Evolutionary conservation across 352 stramenopile genomes (phyloP).

Genomic region (Phytophthora aleatoria): DNA sequence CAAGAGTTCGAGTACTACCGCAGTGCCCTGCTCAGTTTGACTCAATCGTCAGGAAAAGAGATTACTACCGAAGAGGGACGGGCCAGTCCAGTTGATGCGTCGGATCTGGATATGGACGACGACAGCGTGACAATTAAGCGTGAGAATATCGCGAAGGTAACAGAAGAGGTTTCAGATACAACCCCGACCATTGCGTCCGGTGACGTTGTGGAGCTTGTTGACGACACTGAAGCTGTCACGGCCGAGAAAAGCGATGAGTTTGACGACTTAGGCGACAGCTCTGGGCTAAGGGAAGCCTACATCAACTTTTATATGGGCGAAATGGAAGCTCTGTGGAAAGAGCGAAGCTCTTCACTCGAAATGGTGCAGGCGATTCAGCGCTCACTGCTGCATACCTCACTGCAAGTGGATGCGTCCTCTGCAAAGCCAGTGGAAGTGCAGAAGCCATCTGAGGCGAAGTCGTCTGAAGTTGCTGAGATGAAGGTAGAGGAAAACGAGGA

Average conservation of each 20-base stretch:
- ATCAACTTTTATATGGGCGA: slow-evolving; percentile 82
- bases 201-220: slow-evolving; percentile 27
- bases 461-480: slow-evolving; percentile 30
- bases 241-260: slow-evolving; percentile 22
- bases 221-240: slow-evolving; percentile 15
- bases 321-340: slow-evolving; percentile 83
- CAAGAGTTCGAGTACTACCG: slow-evolving; percentile 85
- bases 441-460: background rate
- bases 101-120: slow-evolving; percentile 24
- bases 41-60: slow-evolving; percentile 19
- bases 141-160: slow-evolving; percentile 46
- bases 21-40: slow-evolving; percentile 57
- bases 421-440: slow-evolving; percentile 12
- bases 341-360: slow-evolving; percentile 75
- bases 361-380: slow-evolving; percentile 77
- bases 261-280: slow-evolving; percentile 50
- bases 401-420: slow-evolving; percentile 4
- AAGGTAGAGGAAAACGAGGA: slow-evolving; percentile 25
- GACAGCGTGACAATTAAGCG: slow-evolving; percentile 47
- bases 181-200: background rate
- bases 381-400: slow-evolving; percentile 44
- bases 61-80: slow-evolving; percentile 19
- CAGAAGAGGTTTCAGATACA: slow-evolving; percentile 9
- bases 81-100: slow-evolving; percentile 13
- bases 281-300: slow-evolving; percentile 65